Evolutionary conservation across 2,329 filamentous ascomycete genomes (phyloP).

Genomic region (Aureobasidium mangrovei): DNA sequence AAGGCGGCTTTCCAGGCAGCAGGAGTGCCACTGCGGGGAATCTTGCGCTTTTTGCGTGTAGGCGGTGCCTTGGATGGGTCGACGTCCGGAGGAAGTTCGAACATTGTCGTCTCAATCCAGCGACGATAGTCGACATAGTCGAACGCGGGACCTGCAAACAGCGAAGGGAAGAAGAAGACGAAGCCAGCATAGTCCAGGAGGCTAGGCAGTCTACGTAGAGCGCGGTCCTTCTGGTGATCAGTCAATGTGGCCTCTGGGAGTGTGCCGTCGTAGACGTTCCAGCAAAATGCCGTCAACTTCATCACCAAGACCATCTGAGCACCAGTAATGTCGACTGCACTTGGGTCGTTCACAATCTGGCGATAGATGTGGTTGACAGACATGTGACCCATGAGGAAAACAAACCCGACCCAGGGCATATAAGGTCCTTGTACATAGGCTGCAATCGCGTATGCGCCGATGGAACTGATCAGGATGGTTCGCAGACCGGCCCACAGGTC

Average conservation of each 20-base stretch:
- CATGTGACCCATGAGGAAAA: slow-evolving; percentile 93
- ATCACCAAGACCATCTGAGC: slow-evolving; percentile 98
- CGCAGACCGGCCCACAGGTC: slow-evolving; percentile 79
- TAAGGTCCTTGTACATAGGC: slow-evolving; percentile 75
- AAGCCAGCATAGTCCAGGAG: slow-evolving; percentile 80
- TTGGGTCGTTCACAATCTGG: slow-evolving; percentile 59
- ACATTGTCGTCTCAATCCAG: slow-evolving; percentile 93
- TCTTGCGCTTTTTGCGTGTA: slow-evolving; percentile 82
- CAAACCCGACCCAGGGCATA: slow-evolving; percentile 96
- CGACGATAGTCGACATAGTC: slow-evolving; percentile 87
- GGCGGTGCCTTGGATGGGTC: slow-evolving; percentile 78
- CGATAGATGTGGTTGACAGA: slow-evolving; percentile 80
- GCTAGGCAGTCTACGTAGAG: slow-evolving; percentile 63
- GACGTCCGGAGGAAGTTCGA: slow-evolving; percentile 71
- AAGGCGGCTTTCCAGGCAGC: slow-evolving; percentile 65
- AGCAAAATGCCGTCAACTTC: slow-evolving; percentile 94
- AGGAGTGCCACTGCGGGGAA: slow-evolving; percentile 81
- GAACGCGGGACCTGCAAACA: slow-evolving; percentile 85
- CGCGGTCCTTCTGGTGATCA: slow-evolving; percentile 75
- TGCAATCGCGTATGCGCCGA: slow-evolving; percentile 73
- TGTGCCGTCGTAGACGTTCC: slow-evolving; percentile 92
- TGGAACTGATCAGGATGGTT: slow-evolving; percentile 71
- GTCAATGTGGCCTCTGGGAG: slow-evolving; percentile 72
- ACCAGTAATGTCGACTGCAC: slow-evolving; percentile 74
- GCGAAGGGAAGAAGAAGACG: slow-evolving; percentile 86